Percentiles rank a stretch among this genome's conserved stretches.
phyloP scores from a whole-genome alignment of 768 basidiomycete genomes.

The Podaxis mareebaensis region DNA sequence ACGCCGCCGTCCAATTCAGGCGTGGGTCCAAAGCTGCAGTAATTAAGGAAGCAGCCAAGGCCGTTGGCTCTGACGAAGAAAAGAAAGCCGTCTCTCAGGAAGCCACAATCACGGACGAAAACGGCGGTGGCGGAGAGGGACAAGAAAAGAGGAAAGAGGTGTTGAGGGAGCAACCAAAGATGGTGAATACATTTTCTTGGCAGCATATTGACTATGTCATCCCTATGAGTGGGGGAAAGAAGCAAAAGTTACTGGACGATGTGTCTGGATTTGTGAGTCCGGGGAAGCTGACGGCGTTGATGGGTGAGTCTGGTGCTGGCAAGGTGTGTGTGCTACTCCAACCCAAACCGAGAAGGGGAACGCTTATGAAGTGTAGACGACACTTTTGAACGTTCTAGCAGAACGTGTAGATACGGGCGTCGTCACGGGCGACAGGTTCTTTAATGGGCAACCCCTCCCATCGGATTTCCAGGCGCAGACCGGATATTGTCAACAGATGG shows the following conservation, averaged over 20 bases:
- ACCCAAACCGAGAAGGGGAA: not conserved
- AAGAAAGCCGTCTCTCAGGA: constrained; percentile 19
- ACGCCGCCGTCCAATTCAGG: constrained; percentile 62
- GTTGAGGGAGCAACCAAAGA: constrained; percentile 41
- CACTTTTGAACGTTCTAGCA: constrained; percentile 57
- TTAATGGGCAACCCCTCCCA: constrained; percentile 56
- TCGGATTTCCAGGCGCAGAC: constrained; percentile 67
- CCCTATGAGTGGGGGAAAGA: constrained; percentile 42
- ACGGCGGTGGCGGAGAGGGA: constrained; percentile 13
- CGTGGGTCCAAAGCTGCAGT: constrained; percentile 44
- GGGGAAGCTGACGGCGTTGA: constrained; percentile 77
- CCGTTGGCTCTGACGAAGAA: constrained; percentile 34
- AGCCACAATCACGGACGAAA: not conserved
- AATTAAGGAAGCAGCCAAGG: constrained; percentile 31
- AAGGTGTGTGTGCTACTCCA: constrained; percentile 35
- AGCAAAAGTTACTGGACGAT: constrained; percentile 59
- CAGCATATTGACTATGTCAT: constrained; percentile 69
- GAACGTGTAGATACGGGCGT: constrained; percentile 49
- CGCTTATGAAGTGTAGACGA: constrained; percentile 46
- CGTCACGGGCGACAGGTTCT: constrained; percentile 49
- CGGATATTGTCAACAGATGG: constrained; percentile 87
- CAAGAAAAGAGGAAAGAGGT: constrained; percentile 29
- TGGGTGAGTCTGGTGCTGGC: constrained; percentile 59
- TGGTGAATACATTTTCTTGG: constrained; percentile 79
- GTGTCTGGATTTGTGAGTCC: constrained; percentile 82